Conservation (phyloP, 305 asterid species). For the Fraxinus dipetala region DNA sequence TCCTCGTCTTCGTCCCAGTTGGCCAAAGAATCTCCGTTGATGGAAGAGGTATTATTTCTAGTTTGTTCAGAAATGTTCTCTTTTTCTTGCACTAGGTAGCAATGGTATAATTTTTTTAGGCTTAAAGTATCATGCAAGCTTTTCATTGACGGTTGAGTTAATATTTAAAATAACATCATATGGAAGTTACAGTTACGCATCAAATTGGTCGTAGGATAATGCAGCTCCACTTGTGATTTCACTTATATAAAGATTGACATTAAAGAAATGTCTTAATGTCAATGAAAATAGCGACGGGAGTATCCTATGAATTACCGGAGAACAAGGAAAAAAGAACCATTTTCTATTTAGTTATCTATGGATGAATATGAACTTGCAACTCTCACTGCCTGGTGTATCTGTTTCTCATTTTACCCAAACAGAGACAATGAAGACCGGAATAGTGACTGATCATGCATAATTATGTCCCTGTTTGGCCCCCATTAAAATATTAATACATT, state of each 20-base stretch:
- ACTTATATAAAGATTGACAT: neutral
- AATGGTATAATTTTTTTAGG: neutral
- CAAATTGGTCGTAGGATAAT: neutral
- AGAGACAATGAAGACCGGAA: neutral
- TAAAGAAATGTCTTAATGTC: neutral
- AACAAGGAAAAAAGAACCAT: neutral
- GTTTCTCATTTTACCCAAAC: neutral
- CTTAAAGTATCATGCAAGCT: neutral
- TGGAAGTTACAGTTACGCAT: neutral
- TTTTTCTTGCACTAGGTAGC: neutral
- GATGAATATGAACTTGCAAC: neutral
- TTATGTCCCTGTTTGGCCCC: neutral
- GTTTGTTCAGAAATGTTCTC: neutral
- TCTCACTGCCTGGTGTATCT: neutral
- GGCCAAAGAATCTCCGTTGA: conserved; percentile 63
- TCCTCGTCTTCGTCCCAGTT: conserved; percentile 74
- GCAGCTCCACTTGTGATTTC: neutral
- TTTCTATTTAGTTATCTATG: neutral
- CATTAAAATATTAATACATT: neutral
- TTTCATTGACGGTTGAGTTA: neutral
- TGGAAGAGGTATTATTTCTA: conserved; percentile 68
- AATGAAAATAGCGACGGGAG: neutral
- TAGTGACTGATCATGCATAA: neutral
- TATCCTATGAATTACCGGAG: neutral
- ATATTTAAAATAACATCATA: neutral